These are phyloP conservation scores for Ophioceras dolichostomum DNA, from an alignment of 2,329 filamentous ascomycete genomes.

Conservation along the genomic window DNA sequence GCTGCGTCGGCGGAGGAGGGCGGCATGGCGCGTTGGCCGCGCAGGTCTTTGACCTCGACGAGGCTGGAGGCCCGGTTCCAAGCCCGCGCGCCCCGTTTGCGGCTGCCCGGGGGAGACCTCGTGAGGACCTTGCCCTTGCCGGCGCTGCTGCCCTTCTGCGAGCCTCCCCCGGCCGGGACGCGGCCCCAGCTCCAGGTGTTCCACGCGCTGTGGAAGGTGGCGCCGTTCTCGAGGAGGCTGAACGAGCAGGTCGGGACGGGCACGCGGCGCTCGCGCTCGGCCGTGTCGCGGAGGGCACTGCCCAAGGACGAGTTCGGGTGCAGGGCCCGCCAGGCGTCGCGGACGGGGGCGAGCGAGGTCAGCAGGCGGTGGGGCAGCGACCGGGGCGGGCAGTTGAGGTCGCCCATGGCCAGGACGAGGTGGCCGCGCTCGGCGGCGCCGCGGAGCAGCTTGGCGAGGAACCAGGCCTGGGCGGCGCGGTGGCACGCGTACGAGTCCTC, in stretches of 20 bases:
- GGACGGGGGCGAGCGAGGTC: constrained; percentile 64
- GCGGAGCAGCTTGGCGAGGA: constrained; percentile 80
- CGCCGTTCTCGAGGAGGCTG: constrained; percentile 71
- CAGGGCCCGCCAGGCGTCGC: constrained; percentile 73
- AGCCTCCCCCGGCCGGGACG: constrained; percentile 6
- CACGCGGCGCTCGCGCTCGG: constrained; percentile 52
- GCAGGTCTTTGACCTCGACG: constrained; percentile 3
- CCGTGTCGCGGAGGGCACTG: constrained; percentile 49
- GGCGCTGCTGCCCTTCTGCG: constrained; percentile 2
- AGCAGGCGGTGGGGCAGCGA: constrained; percentile 78
- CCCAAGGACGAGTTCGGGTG: constrained; percentile 79
- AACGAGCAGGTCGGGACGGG: constrained; percentile 61
- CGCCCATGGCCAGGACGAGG: constrained; percentile 74
- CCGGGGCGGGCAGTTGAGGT: constrained; percentile 93
- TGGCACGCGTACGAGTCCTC: constrained; percentile 89
- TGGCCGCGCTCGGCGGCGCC: constrained; percentile 70
- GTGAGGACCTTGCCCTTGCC: not conserved
- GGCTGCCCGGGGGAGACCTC: not conserved
- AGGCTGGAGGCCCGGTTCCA: constrained; percentile 1
- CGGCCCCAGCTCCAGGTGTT: constrained; percentile 94
- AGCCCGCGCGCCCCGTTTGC: not conserved
- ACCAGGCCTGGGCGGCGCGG: constrained; percentile 87
- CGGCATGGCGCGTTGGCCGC: constrained; percentile 35
- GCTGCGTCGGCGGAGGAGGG: not conserved
- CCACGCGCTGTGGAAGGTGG: constrained; percentile 72